These are phyloP conservation scores for Debaryomyces tyrocola DNA, from an alignment of 805 yeast genomes.

Conservation along the genomic window DNA sequence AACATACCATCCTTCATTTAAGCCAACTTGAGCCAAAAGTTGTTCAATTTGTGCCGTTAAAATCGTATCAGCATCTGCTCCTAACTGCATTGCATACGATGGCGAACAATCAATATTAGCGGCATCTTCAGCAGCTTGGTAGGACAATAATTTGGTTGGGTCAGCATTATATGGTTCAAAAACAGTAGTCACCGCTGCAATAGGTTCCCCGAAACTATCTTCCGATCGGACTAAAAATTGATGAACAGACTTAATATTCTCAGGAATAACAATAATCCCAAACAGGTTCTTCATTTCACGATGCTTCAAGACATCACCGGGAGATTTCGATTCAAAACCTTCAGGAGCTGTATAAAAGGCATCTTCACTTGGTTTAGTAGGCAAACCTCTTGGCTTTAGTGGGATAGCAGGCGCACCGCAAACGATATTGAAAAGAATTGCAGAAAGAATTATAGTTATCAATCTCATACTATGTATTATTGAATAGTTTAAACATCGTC, in stretches of 20 bases:
- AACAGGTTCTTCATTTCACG: conserved; percentile 2
- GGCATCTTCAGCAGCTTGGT: conserved; percentile 23
- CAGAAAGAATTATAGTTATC: too few species aligned
- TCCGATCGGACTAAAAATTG: conserved; percentile 25
- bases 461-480: too few species aligned
- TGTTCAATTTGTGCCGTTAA: conserved; percentile 16
- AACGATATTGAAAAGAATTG: not conserved
- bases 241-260: conserved; percentile 14
- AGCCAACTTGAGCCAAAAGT: conserved; percentile 11
- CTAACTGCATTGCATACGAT: conserved; percentile 19
- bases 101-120: conserved; percentile 18
- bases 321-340: conserved; percentile 5
- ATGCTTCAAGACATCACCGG: conserved; percentile 11
- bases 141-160: conserved; percentile 20
- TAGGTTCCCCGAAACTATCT: conserved; percentile 19
- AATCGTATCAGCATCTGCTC: conserved; percentile 9
- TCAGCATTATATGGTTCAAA: conserved; percentile 23
- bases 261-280: conserved; percentile 6
- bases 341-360: conserved; percentile 14
- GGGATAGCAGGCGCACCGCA: not conserved
- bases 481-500: too few species aligned
- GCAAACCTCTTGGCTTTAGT: not conserved
- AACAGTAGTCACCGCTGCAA: conserved; percentile 17
- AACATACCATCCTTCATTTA: conserved; percentile 15
- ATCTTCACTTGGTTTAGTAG: conserved; percentile 11